A percentile compares a stretch with the other conserved stretches of the same genome.
phyloP scores from a whole-genome alignment of 2,329 filamentous ascomycete species.

The Passalora sequoiae region DNA sequence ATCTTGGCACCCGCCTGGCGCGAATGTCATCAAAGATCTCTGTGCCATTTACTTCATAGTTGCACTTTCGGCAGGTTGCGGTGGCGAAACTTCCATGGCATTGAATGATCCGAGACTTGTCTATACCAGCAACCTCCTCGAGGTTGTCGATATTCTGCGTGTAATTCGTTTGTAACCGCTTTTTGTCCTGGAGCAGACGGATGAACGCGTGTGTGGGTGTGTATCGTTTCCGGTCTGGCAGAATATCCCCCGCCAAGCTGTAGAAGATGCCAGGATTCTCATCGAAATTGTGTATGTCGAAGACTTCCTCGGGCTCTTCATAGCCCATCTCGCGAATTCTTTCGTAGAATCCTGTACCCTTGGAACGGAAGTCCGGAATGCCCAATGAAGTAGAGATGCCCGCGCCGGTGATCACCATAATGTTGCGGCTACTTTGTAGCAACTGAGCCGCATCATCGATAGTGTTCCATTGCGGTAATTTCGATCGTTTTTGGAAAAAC shows the following conservation, averaged over 20 bases:
- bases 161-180: conserved; percentile 91
- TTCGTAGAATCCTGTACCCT: conserved; percentile 85
- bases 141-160: conserved; percentile 96
- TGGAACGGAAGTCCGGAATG: conserved; percentile 94
- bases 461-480: conserved; percentile 73
- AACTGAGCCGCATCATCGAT: conserved; percentile 81
- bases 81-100: conserved; percentile 96
- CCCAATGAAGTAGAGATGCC: conserved; percentile 95
- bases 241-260: conserved; percentile 80
- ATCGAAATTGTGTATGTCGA: conserved; percentile 82
- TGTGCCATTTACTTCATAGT: conserved; percentile 66
- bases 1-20: conserved; percentile 69
- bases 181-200: conserved; percentile 76
- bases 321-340: conserved; percentile 72
- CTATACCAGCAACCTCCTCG: conserved; percentile 79
- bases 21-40: conserved; percentile 75
- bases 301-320: conserved; percentile 79
- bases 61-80: conserved; percentile 80
- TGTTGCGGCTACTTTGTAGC: conserved; percentile 68
- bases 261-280: conserved; percentile 89
- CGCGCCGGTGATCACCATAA: conserved; percentile 89
- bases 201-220: conserved; percentile 95
- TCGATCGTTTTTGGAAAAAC: conserved; percentile 75
- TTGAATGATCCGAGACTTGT: conserved; percentile 77
- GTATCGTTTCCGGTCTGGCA: conserved; percentile 67